Base-by-base conservation (phyloP, 139 green algal genomes). In the Yamagishiella unicocca region DNA sequence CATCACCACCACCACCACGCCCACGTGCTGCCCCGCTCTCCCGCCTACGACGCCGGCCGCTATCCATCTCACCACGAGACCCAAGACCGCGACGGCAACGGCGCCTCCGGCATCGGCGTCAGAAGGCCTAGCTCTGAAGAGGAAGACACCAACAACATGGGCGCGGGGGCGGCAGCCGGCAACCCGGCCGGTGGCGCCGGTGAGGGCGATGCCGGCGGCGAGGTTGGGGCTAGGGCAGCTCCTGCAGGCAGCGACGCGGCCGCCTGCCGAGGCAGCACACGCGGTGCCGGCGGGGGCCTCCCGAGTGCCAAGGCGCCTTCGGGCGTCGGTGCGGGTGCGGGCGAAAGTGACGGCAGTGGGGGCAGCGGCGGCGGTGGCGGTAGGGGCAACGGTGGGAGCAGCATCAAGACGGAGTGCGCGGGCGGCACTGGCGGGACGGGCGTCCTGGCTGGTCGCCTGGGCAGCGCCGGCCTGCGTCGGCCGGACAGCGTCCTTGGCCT, bases 71-170 rank as follows among this genome's bases (percentile, higher is more conserved):
- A 70, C 25, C 82, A 31, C n/a, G 82, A 87, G 53, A 71, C 50
- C 2, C 82, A 76, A n/a, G 67, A 87, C 82, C 66, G 62, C 6
- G 82, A 80, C 35, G 82, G 45, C 50, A 87, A 87, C 68, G 82
- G 82, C 46, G 67, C 82, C 22, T 77, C 58, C 0, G 82, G 67
- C 67, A 87, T 87, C 46, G 82, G 67, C 66, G 46, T 45, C 8
- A 43, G 37, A n/a, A 46, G 25, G 21, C 33, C 35, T 0, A 77
- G 43, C 43, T 72, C 67, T 17, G 67, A 79, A 10, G 82, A 87
- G 22, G 80, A 77, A 0, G 80, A 67, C 31, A 85, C 61, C 79
- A 77, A 53, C 33, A 64, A 31, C 31, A 29, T 24, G 1, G 45
- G 19, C 19, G 54, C 21, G 31, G 54, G 33, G 19, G 7, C 54